phyloP scores from a whole-genome alignment of 257 asterid species.

The Penstemon davidsonii region DNA sequence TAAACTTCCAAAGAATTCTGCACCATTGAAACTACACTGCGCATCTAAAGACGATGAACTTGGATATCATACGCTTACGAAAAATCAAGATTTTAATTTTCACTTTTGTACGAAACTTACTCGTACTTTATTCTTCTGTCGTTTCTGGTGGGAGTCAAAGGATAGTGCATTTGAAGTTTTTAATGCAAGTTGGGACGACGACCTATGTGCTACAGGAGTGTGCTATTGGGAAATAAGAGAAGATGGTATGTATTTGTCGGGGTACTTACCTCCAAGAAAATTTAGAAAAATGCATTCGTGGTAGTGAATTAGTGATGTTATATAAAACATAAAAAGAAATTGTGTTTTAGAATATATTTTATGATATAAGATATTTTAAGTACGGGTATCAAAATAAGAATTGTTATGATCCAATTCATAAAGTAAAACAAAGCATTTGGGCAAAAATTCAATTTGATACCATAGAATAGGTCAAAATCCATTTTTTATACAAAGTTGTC shows the following conservation, averaged over 20 bases:
- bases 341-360: no score
- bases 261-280: neutral
- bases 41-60: neutral
- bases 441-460: no score
- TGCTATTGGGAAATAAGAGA: neutral
- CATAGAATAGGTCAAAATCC: no score
- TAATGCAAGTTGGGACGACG: neutral
- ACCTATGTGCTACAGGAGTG: neutral
- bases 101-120: neutral
- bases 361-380: no score
- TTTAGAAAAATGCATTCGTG: no score
- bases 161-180: neutral
- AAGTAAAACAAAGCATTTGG: no score
- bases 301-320: no score
- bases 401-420: no score
- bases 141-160: neutral
- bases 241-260: neutral
- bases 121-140: neutral
- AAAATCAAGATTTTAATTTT: neutral
- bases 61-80: neutral
- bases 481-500: no score
- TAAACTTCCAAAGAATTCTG: neutral
- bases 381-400: no score
- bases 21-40: neutral
- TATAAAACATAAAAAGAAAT: no score